Base-by-base conservation (phyloP, 306 rosid species). In the Quercus suber region DNA sequence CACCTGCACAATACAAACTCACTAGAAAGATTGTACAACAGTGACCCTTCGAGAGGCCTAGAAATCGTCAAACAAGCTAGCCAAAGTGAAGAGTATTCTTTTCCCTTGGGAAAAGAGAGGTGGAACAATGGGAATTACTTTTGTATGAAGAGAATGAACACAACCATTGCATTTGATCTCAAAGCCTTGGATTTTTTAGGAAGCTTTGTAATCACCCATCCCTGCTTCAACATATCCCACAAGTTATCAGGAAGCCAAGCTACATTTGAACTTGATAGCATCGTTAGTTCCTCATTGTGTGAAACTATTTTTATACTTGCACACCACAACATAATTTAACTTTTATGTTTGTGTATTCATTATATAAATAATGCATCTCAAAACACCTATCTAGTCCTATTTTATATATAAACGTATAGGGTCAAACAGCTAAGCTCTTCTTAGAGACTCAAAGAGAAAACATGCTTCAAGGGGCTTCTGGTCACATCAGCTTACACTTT, bases 151-250 rank as follows among this genome's bases (percentile, higher is more conserved):
- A 71, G 68, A 64, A 13, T 23, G 73, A 59, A 69, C 52, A 14
- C 97, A 76, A 91, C 17, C 78, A 95, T 91, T 53, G 17, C 67
- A 81, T 88, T 88, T 69, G 92, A 88, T 18, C 58, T 88, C 83
- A 74, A 74, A 64, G 37, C 79, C 85, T 79, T 86, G 53, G 89
- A 70, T 73, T 87, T 91, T 72, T 78, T 89, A 52, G 75, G 80
- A 17, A 85, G 83, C 81, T 87, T 90, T 56, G 92, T 76, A 76
- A 93, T 71, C 14, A 90, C 75, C 99, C 98, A 95, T 5, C 81
- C 96, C 97, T 95, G 86, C 55, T 37, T 55, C 33, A 69, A 59
- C 86, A 85, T 75, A 70, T 75, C 75, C 79, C 74, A 23, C 27
- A 59, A 84, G 79, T 84, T 81, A 77, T 49, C 65, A 83, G 19